Base-by-base conservation (phyloP, 176 grass and related monocot species). In the Luzula sylvatica region DNA sequence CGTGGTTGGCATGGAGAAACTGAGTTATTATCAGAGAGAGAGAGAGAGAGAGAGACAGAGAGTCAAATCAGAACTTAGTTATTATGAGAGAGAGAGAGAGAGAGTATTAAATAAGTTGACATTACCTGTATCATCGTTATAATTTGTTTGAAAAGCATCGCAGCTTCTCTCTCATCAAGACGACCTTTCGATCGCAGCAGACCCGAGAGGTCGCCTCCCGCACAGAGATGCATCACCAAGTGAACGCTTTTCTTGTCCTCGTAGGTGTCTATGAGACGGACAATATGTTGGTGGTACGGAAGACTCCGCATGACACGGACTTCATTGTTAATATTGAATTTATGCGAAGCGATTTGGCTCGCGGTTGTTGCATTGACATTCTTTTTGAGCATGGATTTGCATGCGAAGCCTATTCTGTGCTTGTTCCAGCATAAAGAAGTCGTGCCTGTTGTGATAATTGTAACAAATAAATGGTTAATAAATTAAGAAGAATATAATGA, bases 241-340 rank as follows among this genome's bases (percentile, higher is more conserved):
- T 98, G 93, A 64, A 98, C 93, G 65, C 78, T 81, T 46, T 74
- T 76, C 40, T 75, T 72, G 15, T 98, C 93, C 78, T 98, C 93
- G 63, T 92, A 98, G 2, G 82, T 76, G 43, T 80, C 93, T 70
- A 55, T 65, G 60, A 98, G 78, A 57, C 71, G 76, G 22, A 98
- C 93, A 47, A 98, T 87, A 46, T 98, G 90, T 0, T 74, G 78
- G 66, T 92, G 86, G 23, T 58, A 0, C 1, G 86, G 93, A 77
- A 98, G 76, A 46, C 86, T 81, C 55, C 81, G 75, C 93, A 98
- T 98, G 81, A 98, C 90, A 24, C 86, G 78, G 42, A 98, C 93
- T 78, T 98, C 93, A 35, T 85, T 69, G 5, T 81, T 75, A 53
- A 98, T 85, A 71, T 98, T 85, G 56, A n/a, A n/a, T n/a, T n/a